Percentiles rank a stretch among this genome's conserved stretches.
phyloP scores from a whole-genome alignment of 139 green algal genomes.

The Closterium sp. region DNA sequence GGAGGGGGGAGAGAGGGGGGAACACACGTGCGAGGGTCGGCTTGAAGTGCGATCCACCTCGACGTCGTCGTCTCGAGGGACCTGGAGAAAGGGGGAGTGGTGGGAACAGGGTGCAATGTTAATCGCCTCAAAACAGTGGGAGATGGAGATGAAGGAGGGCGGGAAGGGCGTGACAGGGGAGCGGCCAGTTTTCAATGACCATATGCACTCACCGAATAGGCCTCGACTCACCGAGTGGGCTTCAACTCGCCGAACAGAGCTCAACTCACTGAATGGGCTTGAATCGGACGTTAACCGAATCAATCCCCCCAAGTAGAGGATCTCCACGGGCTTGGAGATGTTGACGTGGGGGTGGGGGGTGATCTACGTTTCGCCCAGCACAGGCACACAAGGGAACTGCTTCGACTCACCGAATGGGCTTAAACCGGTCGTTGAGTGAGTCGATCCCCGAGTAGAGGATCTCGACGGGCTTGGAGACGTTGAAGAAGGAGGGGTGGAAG shows the following conservation, averaged over 20 bases:
- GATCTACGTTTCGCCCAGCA: no score
- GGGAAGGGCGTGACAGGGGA: neutral
- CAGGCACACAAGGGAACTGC: no score
- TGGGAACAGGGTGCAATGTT: no score
- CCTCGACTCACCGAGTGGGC: neutral
- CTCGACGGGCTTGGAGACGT: conserved; percentile 3
- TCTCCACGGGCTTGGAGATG: no score
- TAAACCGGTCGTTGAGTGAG: conserved; percentile 13
- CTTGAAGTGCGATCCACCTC: no score
- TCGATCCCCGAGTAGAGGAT: neutral
- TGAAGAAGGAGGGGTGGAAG: neutral
- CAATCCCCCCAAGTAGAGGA: no score
- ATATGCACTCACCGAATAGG: neutral
- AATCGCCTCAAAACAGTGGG: neutral
- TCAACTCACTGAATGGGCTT: neutral
- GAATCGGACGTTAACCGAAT: neutral
- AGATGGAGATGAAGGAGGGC: neutral
- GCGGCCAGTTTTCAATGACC: neutral
- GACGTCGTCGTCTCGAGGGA: no score
- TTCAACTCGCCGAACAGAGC: neutral
- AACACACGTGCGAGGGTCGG: neutral
- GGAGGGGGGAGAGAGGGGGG: neutral
- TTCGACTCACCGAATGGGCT: neutral
- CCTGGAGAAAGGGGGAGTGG: no score
- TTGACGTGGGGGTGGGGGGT: no score